Evolutionary conservation across 164 flowering plant genomes (phyloP), one percentile per base, ranked within the genome.

Genomic region (Magnolia kwangsiensis): DNA sequence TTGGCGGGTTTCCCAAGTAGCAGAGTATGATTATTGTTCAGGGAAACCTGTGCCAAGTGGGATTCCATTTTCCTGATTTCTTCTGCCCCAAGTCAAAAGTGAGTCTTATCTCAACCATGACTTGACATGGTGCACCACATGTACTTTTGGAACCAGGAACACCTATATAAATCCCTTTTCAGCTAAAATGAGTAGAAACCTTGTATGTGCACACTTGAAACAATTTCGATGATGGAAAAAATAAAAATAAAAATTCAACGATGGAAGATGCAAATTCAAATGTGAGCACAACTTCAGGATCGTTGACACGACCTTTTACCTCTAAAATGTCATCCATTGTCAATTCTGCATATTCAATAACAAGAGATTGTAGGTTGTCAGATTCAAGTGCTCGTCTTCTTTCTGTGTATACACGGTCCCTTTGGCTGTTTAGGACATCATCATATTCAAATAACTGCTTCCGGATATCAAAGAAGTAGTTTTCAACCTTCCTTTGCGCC

Each of bases 291-390:
- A 37, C 45, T 37, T 37, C 45, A 37, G 45, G 61, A 55, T 55
- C 18, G 61, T 16, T 11, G 61, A 55, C 0, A 55, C 0, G 61
- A 66, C 31, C 45, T 66, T 11, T 68, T 78, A 95, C 98, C 90
- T 92, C 96, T 76, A 96, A 84, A 80, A 96, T 96, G 83, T 96
- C 98, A 84, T 96, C 97, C 97, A 96, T 94, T 67, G 99, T 96
- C 81, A 96, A 71, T 82, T 96, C 99, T 74, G 99, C 98, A 86
- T 94, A 96, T 82, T 96, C 99, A 78, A 93, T 85, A 21, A 96
- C 82, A 77, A 96, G 97, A 82, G 95, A 79, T 78, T 93, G 90
- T 31, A 96, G 90, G 76, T 85, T 85, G 74, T 93, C 95, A 72
- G 99, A 90, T 83, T 89, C 82, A 75, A 96, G 95, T 63, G 99